phyloP scores from a whole-genome alignment of 352 stramenopile genomes.

The Phytophthora tentaculata region DNA sequence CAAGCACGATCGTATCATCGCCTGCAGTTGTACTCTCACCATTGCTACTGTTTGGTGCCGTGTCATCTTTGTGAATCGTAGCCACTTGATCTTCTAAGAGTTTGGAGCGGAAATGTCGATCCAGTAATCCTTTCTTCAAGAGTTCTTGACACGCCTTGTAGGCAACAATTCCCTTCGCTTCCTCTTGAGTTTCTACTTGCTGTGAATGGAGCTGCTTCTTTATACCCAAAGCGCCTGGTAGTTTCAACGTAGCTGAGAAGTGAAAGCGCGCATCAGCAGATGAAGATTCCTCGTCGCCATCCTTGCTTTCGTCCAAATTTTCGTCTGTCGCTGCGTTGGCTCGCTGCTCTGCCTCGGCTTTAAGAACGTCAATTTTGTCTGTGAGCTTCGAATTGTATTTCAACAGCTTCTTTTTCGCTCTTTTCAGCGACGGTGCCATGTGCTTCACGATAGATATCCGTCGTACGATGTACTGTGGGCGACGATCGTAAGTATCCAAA shows the following conservation, averaged over 20 bases:
- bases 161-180: conserved; percentile 84
- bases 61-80: conserved; percentile 44
- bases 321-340: conserved; percentile 34
- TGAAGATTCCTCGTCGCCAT: conserved; percentile 17
- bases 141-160: conserved; percentile 84
- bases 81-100: conserved; percentile 58
- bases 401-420: conserved; percentile 74
- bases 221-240: conserved; percentile 63
- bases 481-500: conserved; percentile 83
- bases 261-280: conserved; percentile 46
- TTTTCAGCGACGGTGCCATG: conserved; percentile 63
- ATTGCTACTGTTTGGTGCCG: conserved; percentile 6
- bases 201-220: conserved; percentile 71
- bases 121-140: conserved; percentile 69
- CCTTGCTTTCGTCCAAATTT: conserved; percentile 19
- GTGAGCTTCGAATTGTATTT: conserved; percentile 83
- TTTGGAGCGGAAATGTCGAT: conserved; percentile 75
- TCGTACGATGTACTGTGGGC: conserved; percentile 77
- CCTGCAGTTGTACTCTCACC: neutral
- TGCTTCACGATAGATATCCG: conserved; percentile 55
- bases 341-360: conserved; percentile 45
- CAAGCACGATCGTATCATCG: conserved; percentile 50
- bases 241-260: conserved; percentile 66
- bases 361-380: conserved; percentile 80
- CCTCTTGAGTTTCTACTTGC: conserved; percentile 60